A percentile compares a stretch with the other conserved stretches of the same genome.
phyloP scores from a whole-genome alignment of 1,139 yeast species.

The Candida sanyaensis region DNA sequence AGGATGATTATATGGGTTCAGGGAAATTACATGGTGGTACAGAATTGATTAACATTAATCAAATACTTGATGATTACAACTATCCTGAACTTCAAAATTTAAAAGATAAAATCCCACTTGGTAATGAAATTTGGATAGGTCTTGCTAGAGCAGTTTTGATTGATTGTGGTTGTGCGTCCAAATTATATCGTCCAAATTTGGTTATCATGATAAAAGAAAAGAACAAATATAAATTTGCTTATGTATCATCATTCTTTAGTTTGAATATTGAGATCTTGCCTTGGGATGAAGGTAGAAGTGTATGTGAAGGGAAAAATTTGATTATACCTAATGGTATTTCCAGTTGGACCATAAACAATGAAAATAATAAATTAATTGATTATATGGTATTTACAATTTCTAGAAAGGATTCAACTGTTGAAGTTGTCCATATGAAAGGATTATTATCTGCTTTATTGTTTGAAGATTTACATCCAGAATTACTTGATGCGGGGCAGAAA shows the following conservation, averaged over 20 bases:
- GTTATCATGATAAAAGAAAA: slow-evolving; percentile 41
- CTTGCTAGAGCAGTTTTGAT: slow-evolving; percentile 48
- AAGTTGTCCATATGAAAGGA: slow-evolving; percentile 30
- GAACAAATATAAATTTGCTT: slow-evolving; percentile 27
- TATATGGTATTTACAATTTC: slow-evolving; percentile 31
- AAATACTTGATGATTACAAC: slow-evolving; percentile 13
- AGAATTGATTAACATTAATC: slow-evolving; percentile 21
- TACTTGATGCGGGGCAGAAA: slow-evolving; percentile 14
- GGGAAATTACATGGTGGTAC: slow-evolving; percentile 38
- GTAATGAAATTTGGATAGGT: slow-evolving; percentile 47
- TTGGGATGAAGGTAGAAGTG: slow-evolving; percentile 27
- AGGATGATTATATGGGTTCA: slow-evolving; percentile 18
- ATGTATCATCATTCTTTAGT: slow-evolving; percentile 34
- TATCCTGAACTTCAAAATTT: slow-evolving; percentile 10
- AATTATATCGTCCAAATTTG: slow-evolving; percentile 47
- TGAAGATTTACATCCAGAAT: background rate
- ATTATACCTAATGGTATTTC: slow-evolving; percentile 41
- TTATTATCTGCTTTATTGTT: slow-evolving; percentile 22
- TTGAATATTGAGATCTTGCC: slow-evolving; percentile 32
- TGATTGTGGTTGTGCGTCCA: slow-evolving; percentile 48
- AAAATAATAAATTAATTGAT: slow-evolving; percentile 22
- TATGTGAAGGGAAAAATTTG: slow-evolving; percentile 27
- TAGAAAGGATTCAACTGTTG: slow-evolving; percentile 32
- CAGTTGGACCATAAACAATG: slow-evolving; percentile 24
- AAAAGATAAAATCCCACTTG: slow-evolving; percentile 21